Evolutionary conservation across 2,329 filamentous ascomycete species (phyloP).

Genomic region (Clonostachys rosea): DNA sequence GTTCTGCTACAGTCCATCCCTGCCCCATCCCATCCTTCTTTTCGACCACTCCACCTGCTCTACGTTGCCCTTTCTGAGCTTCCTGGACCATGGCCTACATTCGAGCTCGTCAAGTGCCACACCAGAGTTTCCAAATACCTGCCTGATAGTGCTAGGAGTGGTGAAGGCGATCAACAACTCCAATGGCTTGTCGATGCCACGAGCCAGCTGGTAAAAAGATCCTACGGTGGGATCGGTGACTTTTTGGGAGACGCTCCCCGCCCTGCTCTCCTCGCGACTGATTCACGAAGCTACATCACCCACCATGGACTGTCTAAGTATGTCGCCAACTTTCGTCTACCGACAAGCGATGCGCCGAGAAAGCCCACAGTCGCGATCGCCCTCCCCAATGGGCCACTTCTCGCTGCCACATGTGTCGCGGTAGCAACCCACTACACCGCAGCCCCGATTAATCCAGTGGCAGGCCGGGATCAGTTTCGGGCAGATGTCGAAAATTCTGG

Average conservation of each 20-base stretch:
- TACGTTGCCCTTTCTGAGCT: conserved; percentile 13
- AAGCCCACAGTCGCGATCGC: conserved; percentile 44
- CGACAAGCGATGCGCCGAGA: conserved; percentile 5
- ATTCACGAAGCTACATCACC: conserved; percentile 16
- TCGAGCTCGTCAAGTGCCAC: conserved; percentile 23
- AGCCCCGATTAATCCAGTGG: conserved; percentile 45
- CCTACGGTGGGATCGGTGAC: conserved; percentile 31
- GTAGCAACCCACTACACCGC: conserved; percentile 44
- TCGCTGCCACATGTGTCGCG: conserved; percentile 44
- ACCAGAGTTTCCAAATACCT: conserved; percentile 25
- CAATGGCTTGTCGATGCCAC: conserved; percentile 10
- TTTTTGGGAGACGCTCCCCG: conserved; percentile 16
- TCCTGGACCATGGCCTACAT: conserved; percentile 17
- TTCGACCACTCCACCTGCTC: conserved; percentile 16
- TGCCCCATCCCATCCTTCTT: conserved; percentile 7
- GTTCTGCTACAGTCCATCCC: conserved; percentile 13
- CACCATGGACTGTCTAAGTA: conserved; percentile 22
- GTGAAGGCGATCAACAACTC: conserved; percentile 4
- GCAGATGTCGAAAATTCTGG: conserved; percentile 42
- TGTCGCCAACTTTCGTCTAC: conserved; percentile 23
- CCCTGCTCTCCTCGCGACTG: conserved; percentile 19
- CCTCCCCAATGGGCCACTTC: conserved; percentile 46
- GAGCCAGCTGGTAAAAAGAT: conserved; percentile 15
- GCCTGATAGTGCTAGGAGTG: conserved; percentile 26
- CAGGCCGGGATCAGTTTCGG: conserved; percentile 42